phyloP scores from a whole-genome alignment of 352 stramenopile species.

The Phytophthora fragariaefolia region DNA sequence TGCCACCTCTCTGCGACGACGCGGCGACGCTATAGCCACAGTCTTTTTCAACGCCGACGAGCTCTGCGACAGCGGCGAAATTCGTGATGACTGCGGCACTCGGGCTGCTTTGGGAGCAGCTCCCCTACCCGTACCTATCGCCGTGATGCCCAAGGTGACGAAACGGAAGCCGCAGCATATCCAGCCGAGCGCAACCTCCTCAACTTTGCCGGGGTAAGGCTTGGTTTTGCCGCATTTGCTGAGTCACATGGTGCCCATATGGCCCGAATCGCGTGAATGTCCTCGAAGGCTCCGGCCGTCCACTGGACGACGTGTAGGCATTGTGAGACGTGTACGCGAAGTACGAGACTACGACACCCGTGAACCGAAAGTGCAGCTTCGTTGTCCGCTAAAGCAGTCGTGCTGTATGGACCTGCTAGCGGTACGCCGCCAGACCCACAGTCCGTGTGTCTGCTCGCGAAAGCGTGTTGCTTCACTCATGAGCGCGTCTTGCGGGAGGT shows the following conservation, averaged over 20 bases:
- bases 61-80: not conserved
- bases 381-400: conserved; percentile 1
- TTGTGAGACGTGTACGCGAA: conserved; percentile 10
- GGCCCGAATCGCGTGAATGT: conserved; percentile 5
- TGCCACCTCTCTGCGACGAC: conserved; percentile 14
- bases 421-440: not conserved
- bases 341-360: conserved; percentile 6
- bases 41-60: conserved; percentile 12
- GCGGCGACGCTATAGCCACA: conserved; percentile 20
- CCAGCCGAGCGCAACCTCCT: not conserved
- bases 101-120: too few relatives aligned
- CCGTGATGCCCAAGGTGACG: not conserved
- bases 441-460: not conserved
- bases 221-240: conserved; percentile 16
- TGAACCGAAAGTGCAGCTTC: conserved; percentile 1
- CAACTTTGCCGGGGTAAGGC: not conserved
- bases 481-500: not conserved
- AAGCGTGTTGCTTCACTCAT: not conserved
- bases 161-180: not conserved
- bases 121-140: conserved; percentile 13
- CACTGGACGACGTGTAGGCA: not conserved
- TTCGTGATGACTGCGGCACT: conserved; percentile 8
- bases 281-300: not conserved
- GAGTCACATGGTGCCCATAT: conserved; percentile 28
- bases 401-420: not conserved